These are phyloP conservation scores for Brassica cretica DNA, from an alignment of 345 rosid species.

Conservation along the genomic window DNA sequence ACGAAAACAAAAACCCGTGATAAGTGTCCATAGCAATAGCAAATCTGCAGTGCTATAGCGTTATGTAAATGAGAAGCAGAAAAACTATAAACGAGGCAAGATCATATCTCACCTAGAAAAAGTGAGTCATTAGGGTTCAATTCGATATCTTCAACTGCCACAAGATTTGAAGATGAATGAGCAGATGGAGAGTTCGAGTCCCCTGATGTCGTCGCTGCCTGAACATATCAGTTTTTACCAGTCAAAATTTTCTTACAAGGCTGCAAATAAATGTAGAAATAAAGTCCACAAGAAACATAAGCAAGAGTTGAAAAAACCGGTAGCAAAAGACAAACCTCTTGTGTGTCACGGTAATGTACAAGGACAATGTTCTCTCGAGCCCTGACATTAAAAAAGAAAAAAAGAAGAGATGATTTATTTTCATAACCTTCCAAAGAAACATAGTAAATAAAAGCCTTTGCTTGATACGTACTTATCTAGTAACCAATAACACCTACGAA, in stretches of 20 bases:
- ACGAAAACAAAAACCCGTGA: conserved; percentile 32
- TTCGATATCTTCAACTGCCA: conserved; percentile 60
- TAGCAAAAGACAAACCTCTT: conserved; percentile 63
- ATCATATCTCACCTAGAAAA: conserved; percentile 43
- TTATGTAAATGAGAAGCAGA: neutral
- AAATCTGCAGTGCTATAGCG: conserved; percentile 1
- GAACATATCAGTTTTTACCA: conserved; percentile 45
- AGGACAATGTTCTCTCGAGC: conserved; percentile 86
- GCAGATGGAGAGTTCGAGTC: conserved; percentile 88
- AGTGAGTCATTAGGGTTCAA: conserved; percentile 49
- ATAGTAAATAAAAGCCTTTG: conserved; percentile 15
- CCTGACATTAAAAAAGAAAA: conserved; percentile 40
- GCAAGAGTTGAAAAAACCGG: conserved; percentile 12
- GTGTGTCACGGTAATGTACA: conserved; percentile 97
- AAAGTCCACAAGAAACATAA: neutral
- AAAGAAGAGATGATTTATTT: neutral
- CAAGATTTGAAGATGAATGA: conserved; percentile 50
- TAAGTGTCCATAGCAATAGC: conserved; percentile 7
- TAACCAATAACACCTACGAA: conserved; percentile 99
- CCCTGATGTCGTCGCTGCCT: conserved; percentile 71
- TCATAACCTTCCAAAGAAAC: conserved; percentile 2
- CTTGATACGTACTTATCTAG: conserved; percentile 81
- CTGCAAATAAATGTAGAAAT: neutral
- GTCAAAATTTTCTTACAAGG: conserved; percentile 1
- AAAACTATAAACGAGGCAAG: conserved; percentile 9